phyloP scores from a whole-genome alignment of 768 basidiomycete genomes.

The Brasilioporus rufonigricans region DNA sequence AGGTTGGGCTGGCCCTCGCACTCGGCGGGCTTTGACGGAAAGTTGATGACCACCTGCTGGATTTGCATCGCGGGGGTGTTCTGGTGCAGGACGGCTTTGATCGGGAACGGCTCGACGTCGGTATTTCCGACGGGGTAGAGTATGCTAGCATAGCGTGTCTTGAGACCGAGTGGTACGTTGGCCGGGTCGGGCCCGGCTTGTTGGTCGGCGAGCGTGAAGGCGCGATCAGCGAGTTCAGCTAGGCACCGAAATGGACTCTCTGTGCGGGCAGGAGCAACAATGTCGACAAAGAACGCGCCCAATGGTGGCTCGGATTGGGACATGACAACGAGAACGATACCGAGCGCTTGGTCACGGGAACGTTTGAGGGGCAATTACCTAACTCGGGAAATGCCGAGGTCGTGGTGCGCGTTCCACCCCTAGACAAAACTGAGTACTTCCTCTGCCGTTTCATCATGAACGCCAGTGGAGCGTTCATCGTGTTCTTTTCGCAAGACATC shows the following conservation, averaged over 20 bases:
- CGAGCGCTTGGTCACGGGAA: neutral
- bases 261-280: neutral
- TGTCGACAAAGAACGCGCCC: constrained; percentile 16
- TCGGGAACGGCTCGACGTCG: constrained; percentile 5
- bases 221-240: constrained; percentile 19
- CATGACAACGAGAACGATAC: constrained; percentile 5
- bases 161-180: neutral
- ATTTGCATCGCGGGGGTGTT: constrained; percentile 2
- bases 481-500: no score
- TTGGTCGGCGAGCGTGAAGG: constrained; percentile 14
- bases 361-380: no score
- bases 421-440: no score
- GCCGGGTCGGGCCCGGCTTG: neutral
- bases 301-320: constrained; percentile 9
- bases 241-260: constrained; percentile 9
- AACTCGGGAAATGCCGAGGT: no score
- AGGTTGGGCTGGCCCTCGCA: constrained; percentile 15
- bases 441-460: no score
- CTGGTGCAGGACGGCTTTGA: constrained; percentile 17
- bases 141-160: constrained; percentile 15
- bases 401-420: no score
- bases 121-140: constrained; percentile 7
- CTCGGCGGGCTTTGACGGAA: constrained; percentile 11
- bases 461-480: no score
- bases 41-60: constrained; percentile 17